Evolutionary conservation across 148 eudicot species (phyloP), one percentile per base, ranked within the genome.

Genomic region (Spergularia bocconei): DNA sequence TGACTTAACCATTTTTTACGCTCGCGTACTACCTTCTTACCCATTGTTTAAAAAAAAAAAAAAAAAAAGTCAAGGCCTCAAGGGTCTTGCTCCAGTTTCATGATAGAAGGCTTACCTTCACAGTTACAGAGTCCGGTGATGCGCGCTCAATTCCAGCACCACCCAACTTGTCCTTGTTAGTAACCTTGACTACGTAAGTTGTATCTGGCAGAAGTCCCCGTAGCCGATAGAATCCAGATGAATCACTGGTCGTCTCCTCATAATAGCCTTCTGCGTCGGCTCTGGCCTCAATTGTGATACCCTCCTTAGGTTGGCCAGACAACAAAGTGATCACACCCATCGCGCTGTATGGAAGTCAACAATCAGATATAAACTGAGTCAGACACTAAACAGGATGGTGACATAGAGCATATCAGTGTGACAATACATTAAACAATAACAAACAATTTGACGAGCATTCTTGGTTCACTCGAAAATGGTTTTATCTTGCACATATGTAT

Each of bases 151-250:
- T 88, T 69, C 69, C 83, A 67, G 86, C 23, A 82, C 85, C 80
- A 55, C 62, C 79, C 70, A 82, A 79, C 25, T 85, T 87, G 76
- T 82, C 86, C 84, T 82, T 95, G 29, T 75, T 87, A 70, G 85
- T 90, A 58, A 95, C 89, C 88, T 82, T 89, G 70, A 95, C 79
- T 23, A 62, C 77, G 80, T 95, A 95, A 16, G 85, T 85, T 36
- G 96, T 86, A 81, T 90, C 91, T 51, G 99, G 99, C 36, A 83
- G 87, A 75, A 95, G 97, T 73, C 99, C 99, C 62, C 99, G 87
- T 71, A 95, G 79, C 51, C 98, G 94, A 79, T 89, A 95, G 79
- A 81, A 82, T 74, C 99, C 99, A 44, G 90, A 90, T 69, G 92
- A 82, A 87, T 95, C 96, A 70, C 92, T 88, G 36, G 90, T 76